Conservation (phyloP, 352 stramenopile genomes). For the Phytophthora meadii region DNA sequence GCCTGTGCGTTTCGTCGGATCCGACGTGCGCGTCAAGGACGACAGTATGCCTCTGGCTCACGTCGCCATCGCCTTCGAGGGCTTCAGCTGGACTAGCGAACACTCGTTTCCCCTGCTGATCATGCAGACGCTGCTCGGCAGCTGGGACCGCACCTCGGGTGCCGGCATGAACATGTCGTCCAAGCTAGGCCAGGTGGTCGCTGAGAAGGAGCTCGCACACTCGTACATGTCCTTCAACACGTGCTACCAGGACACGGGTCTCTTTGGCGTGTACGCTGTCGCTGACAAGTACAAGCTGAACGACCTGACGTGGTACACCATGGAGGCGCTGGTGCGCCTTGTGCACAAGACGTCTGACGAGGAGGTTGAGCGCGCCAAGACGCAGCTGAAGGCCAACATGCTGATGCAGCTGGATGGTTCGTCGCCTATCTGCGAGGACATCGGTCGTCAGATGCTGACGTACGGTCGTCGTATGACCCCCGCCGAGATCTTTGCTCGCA, state of each 20-base stretch:
- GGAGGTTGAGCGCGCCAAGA: conserved; percentile 98
- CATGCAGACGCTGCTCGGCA: conserved; percentile 95
- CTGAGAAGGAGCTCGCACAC: conserved; percentile 96
- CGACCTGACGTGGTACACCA: conserved; percentile 95
- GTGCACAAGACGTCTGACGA: conserved; percentile 97
- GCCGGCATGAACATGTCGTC: conserved; percentile 95
- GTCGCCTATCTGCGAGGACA: conserved; percentile 99
- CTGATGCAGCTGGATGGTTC: conserved; percentile 99
- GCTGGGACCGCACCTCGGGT: conserved; percentile 93
- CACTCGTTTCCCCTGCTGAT: conserved; percentile 99
- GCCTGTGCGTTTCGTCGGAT: conserved; percentile 87
- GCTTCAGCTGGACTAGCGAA: conserved; percentile 97
- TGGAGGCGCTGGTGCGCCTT: conserved; percentile 95
- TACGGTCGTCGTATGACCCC: conserved; percentile 97
- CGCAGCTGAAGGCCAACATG: conserved; percentile 99
- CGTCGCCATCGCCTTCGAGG: conserved; percentile 98
- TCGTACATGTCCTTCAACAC: conserved; percentile 99
- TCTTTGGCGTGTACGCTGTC: conserved; percentile 99
- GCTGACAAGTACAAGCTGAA: conserved; percentile 95
- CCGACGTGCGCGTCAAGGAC: conserved; percentile 93
- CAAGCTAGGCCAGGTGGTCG: conserved; percentile 96
- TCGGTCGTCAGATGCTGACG: conserved; percentile 98
- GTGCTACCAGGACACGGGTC: conserved; percentile 99
- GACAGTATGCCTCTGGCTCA: conserved; percentile 91
- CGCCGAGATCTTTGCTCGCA: conserved; percentile 98